Percentiles rank a stretch among this genome's conserved stretches.
These are phyloP conservation scores for Grosmannia clavigera DNA, from an alignment of 2,329 filamentous ascomycete species.

Conservation along the genomic window DNA sequence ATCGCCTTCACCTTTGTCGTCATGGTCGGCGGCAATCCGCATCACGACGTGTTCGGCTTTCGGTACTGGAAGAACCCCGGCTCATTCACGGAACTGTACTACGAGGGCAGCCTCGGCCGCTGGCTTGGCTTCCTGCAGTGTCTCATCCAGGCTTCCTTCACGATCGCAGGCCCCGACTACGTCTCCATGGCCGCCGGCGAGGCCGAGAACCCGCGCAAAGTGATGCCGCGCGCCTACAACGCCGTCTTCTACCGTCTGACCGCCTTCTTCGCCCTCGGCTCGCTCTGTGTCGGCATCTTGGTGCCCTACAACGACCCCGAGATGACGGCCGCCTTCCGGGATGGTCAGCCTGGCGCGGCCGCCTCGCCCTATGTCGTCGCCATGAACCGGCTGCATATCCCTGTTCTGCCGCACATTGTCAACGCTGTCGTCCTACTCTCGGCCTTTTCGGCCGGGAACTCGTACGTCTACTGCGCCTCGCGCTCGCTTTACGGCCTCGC, in stretches of 20 bases:
- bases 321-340: slow-evolving; percentile 8
- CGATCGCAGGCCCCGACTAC: slow-evolving; percentile 37
- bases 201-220: slow-evolving; percentile 11
- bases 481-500: slow-evolving; percentile 47
- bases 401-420: slow-evolving; percentile 56
- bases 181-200: slow-evolving; percentile 17
- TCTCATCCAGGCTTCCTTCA: slow-evolving; percentile 5
- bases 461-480: slow-evolving; percentile 46
- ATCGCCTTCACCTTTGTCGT: slow-evolving; percentile 35
- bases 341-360: slow-evolving; percentile 15
- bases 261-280: slow-evolving; percentile 18
- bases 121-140: slow-evolving; percentile 25
- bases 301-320: slow-evolving; percentile 17
- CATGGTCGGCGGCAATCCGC: slow-evolving; percentile 25
- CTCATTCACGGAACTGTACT: slow-evolving; percentile 21
- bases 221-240: slow-evolving; percentile 11
- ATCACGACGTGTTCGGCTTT: slow-evolving; percentile 7
- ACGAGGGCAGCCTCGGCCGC: slow-evolving; percentile 20
- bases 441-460: slow-evolving; percentile 57
- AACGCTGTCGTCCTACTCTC: slow-evolving; percentile 66
- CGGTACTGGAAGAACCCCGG: slow-evolving; percentile 22
- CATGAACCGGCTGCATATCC: slow-evolving; percentile 53
- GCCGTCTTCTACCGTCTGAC: slow-evolving; percentile 19
- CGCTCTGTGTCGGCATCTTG: slow-evolving; percentile 19
- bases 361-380: slow-evolving; percentile 59